Percentiles rank a stretch among this genome's conserved stretches.
phyloP scores from a whole-genome alignment of 139 green algal genomes.

The Trebouxia sp. region DNA sequence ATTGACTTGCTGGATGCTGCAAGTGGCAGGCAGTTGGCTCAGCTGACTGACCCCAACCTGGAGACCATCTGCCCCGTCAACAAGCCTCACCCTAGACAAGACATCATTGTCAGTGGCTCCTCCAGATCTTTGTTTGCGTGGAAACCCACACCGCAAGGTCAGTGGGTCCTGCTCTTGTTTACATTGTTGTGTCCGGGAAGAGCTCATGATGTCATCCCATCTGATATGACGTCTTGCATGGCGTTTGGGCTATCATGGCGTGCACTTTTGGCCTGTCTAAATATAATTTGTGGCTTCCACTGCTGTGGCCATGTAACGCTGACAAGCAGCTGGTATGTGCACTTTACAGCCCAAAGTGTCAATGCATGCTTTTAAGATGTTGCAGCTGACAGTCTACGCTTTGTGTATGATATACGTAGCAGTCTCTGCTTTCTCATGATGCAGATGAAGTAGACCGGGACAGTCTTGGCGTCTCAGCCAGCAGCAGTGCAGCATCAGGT shows the following conservation, averaged over 20 bases:
- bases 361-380: too few relatives aligned
- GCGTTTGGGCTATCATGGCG: too few relatives aligned
- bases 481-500: background rate
- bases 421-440: background rate
- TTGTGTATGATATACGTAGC: background rate
- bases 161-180: too few relatives aligned
- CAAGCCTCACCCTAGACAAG: slow-evolving; percentile 75
- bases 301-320: too few relatives aligned
- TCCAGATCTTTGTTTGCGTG: slow-evolving; percentile 53
- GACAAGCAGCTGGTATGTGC: too few relatives aligned
- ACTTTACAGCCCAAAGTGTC: too few relatives aligned
- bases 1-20: slow-evolving; percentile 81
- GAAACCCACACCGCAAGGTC: slow-evolving; percentile 29
- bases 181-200: too few relatives aligned
- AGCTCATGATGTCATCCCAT: too few relatives aligned
- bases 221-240: too few relatives aligned
- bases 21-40: slow-evolving; percentile 60
- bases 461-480: background rate
- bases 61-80: slow-evolving; percentile 87
- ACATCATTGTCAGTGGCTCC: slow-evolving; percentile 64
- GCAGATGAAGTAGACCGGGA: background rate
- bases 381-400: too few relatives aligned
- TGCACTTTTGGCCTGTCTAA: too few relatives aligned
- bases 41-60: slow-evolving; percentile 79
- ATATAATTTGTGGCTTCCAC: too few relatives aligned